Base-by-base conservation (phyloP, 345 rosid genomes). In the Rubroshorea leprosula region DNA sequence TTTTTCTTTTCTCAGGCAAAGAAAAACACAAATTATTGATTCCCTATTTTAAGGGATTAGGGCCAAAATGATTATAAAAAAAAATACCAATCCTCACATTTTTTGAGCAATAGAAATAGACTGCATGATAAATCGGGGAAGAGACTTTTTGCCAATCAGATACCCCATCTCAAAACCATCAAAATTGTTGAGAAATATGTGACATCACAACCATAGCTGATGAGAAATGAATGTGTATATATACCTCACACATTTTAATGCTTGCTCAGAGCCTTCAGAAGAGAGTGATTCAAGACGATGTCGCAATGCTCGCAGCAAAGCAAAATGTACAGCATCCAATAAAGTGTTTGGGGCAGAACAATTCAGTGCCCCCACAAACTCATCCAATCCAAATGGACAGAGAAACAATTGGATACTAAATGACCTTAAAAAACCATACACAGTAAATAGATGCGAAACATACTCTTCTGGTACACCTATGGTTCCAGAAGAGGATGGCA, bases 161-260 rank as follows among this genome's bases (percentile, higher is more conserved):
- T n/a, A n/a, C 26, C 23, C 27, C 13, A 22, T 9, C 21, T 20
- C 24, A 19, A 19, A 45, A 4, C 14, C 27, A 15, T 21, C 41
- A 35, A 35, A 35, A 16, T 23, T 20, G 16, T 58, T 6, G 20
- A 43, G n/a, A 15, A 44, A 57, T 35, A 35, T 6, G 21, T 15
- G 35, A 13, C n/a, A 8, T 8, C 4, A 20, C 19, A 48, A 46
- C 4, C 35, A 29, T 4, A 29, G 9, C 4, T 6, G 47, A 44
- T 14, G 14, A 11, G 20, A 52, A 21, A 7, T 48, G 54, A 64
- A 66, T 48, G 54, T 35, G 41, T 35, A 35, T 35, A 35, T 55
- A 63, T 68, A 92, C 99, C 95, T 85, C 80, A 89, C 68, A 71
- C 95, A 89, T 67, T 82, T 87, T 20, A 80, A 80, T 64, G 94